Evolutionary conservation across 2,329 filamentous ascomycete genomes (phyloP), one percentile per base, ranked within the genome.

Genomic region (Colletotrichum siamense): DNA sequence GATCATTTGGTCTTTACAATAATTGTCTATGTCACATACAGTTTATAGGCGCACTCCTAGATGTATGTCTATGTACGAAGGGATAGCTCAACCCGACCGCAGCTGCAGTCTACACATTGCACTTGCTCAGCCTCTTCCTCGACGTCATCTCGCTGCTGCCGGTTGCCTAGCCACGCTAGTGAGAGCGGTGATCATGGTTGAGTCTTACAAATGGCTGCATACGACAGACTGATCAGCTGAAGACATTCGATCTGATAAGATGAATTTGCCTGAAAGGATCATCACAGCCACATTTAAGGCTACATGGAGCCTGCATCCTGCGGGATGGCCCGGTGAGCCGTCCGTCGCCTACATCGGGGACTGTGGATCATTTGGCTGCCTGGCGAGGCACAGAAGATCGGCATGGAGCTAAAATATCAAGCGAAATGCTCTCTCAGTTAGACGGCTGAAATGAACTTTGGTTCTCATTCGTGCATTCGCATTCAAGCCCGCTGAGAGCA

Each of bases 211-310:
- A 1, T 13, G n/a, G 44, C 44, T 8, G 3, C 44, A 3, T 22
- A 12, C 5, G 6, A 22, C 1, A 24, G 6, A 22, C 6, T 52
- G 2, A 12, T 52, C n/a, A 24, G n/a, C 44, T 22, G 44, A 52
- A 52, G 44, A 52, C n/a, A 22, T 52, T 52, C 44, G 44, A 52
- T 52, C 44, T 52, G 44, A 52, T 52, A 52, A 52, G 44, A 52
- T 52, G 0, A 13, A 52, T 13, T 52, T 13, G 44, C 44, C 44
- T 22, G 10, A 22, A 52, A 52, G 44, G 44, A 52, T 52, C 44
- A 52, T 8, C 44, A 52, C 44, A 52, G 44, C 44, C 44, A 52
- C 44, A 52, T 22, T 52, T 52, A 52, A 52, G 44, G n/a, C 44
- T 49, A 49, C 39, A 44, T 49, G 39, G 39, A 12, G 39, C 44